Evolutionary conservation across 2,329 filamentous ascomycete species (phyloP).

Genomic region (Fusarium tjaetaba): DNA sequence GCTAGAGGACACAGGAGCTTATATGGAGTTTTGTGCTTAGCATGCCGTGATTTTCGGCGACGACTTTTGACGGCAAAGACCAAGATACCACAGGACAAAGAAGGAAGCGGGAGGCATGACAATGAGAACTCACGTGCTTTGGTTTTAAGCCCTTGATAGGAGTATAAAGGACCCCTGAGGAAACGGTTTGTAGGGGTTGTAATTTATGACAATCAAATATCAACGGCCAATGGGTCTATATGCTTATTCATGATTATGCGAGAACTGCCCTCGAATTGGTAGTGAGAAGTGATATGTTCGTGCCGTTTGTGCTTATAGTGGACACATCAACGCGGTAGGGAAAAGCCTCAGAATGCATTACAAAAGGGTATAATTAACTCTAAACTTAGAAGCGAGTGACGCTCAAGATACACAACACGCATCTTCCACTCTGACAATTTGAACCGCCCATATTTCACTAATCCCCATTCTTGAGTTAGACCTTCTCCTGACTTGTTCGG

Average conservation of each 20-base stretch:
- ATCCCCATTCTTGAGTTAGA: not conserved
- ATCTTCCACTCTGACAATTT: not conserved
- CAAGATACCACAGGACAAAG: conserved; percentile 37
- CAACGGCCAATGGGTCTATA: not conserved
- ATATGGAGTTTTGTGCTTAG: conserved; percentile 36
- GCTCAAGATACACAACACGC: not conserved
- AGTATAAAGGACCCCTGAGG: conserved; percentile 2
- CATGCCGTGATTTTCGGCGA: conserved; percentile 29
- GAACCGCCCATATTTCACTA: not conserved
- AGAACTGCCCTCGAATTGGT: not conserved
- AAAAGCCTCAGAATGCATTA: not conserved
- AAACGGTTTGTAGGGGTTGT: conserved; percentile 1
- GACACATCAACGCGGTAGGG: not conserved
- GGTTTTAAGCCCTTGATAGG: conserved; percentile 27
- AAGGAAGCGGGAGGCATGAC: conserved; percentile 22
- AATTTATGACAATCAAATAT: conserved; percentile 11
- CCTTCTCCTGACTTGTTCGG: conserved; percentile 47
- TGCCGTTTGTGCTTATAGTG: not conserved
- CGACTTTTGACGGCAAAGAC: conserved; percentile 36
- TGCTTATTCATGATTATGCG: not conserved
- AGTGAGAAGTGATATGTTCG: not conserved
- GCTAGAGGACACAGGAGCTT: conserved; percentile 29
- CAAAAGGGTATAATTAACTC: conserved; percentile 13
- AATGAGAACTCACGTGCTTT: conserved; percentile 32
- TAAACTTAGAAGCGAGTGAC: not conserved